Evolutionary conservation across 192 early-diverging fungal species (phyloP), one percentile per base, ranked within the genome.

Genomic region (Coemansia sp.): DNA sequence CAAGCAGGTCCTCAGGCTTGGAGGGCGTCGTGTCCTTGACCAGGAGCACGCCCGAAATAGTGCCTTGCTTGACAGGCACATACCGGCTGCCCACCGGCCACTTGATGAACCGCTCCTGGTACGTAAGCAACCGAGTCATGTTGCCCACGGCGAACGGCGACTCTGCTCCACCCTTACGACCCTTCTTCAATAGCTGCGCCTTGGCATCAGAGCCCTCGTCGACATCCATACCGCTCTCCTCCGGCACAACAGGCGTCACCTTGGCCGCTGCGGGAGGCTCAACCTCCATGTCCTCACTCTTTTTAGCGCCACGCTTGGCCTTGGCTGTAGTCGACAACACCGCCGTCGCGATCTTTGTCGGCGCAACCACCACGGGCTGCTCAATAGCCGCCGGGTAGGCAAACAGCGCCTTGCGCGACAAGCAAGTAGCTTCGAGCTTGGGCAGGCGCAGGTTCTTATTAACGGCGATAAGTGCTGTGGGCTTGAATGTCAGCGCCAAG

Each of bases 251-350:
- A 11, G 62, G 27, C n/a, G 38, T 39, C 5, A 44, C 53, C 41
- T 16, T 44, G 13, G 38, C 40, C 2, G 53, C 53, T 5, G 13
- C 15, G 13, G 53, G 52, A 9, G 52, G 84, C 71, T 87, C 83
- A 11, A 62, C 74, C 53, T 87, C 85, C n/a, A 65, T 66, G 34
- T 76, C 73, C 12, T 71, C 74, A 36, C 81, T 87, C 78, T 95
- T 93, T 80, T 93, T 93, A 82, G 92, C 92, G 34, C 92, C 83
- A 12, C 95, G 93, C 74, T 92, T 91, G 6, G 93, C 91, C 85
- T 94, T 98, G 43, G 94, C 94, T 13, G 98, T 98, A 6, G 97
- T 98, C 31, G 95, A 97, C 53, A 99, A 85, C 20, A 98, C 94
- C 1, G 97, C 97, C 16, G 95, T 97, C 1, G 94, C 94, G 1